Base-by-base conservation (phyloP, 768 basidiomycete species). In the Hemileccinum impolitum region DNA sequence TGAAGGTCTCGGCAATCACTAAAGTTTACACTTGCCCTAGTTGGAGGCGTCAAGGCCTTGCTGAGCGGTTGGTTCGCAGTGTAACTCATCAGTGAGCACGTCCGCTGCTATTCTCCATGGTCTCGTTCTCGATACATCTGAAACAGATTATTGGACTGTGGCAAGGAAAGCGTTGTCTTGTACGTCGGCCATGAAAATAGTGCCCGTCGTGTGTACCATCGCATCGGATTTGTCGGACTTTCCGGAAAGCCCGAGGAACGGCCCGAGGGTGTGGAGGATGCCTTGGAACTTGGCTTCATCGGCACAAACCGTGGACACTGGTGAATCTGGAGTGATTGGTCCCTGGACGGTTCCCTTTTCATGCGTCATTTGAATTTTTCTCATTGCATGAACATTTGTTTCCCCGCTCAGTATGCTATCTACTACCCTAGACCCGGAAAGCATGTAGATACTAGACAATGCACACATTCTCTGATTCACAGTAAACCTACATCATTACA, bases 171-270 rank as follows among this genome's bases (percentile, higher is more conserved):
- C 37, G 79, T 81, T 28, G 75, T 78, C 15, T 66, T 82, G 38
- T 82, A 81, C 45, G 81, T 82, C 17, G 78, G 77, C 7, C 70
- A 72, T 47, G 70, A 72, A 32, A 82, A 80, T 54, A 69, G 56
- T 39, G 80, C 80, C 7, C 71, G 71, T 50, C 72, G 70, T 48
- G 73, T 82, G 30, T 82, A 82, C 51, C 68, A 74, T 46, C 78
- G 76, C 34, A 70, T 82, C 11, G 80, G 80, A 18, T 82, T 76
- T 55, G 70, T 67, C 25, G 77, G 76, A 35, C 62, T 81, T 39
- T 68, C 69, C 45, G 76, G 62, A 11, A 61, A 66, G 13, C 13
- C 30, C 1, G 52, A 61, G 39, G 66, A 68, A 45, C 68, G 65
- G 45, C 58, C 62, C 2, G 70, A 73, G 12, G 72, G 64, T 15